Conservation (phyloP, 805 yeast species). For the Yamadazyma ubonensis region DNA sequence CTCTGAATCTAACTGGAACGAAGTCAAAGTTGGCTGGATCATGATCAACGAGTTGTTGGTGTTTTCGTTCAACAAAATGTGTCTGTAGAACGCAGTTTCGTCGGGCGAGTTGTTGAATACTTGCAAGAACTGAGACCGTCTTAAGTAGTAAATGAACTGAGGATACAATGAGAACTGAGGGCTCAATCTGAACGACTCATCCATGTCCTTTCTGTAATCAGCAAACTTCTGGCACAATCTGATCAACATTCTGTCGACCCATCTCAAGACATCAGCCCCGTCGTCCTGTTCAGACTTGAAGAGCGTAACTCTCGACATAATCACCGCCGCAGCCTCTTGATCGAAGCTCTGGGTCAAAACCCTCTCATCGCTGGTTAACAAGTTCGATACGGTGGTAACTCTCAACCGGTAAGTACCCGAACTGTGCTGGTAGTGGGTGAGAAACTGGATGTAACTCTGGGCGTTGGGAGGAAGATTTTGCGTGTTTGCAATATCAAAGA, state of each 20-base stretch:
- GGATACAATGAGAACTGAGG: constrained; percentile 55
- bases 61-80: constrained; percentile 61
- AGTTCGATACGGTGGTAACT: constrained; percentile 57
- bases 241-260: constrained; percentile 73
- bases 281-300: constrained; percentile 77
- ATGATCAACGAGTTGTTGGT: constrained; percentile 57
- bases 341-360: constrained; percentile 53
- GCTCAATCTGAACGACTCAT: constrained; percentile 50
- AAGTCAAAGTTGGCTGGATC: constrained; percentile 63
- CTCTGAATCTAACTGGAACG: constrained; percentile 31
- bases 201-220: constrained; percentile 45
- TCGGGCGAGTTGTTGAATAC: constrained; percentile 72
- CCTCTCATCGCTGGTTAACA: constrained; percentile 39
- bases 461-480: constrained; percentile 26
- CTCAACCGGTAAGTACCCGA: constrained; percentile 56
- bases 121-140: constrained; percentile 64
- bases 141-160: constrained; percentile 64
- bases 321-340: constrained; percentile 67
- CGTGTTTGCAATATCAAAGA: constrained; percentile 50
- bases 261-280: constrained; percentile 87
- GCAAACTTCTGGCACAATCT: constrained; percentile 37
- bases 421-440: constrained; percentile 62
- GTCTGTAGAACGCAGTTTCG: constrained; percentile 66
- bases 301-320: constrained; percentile 72
- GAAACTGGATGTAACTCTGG: constrained; percentile 47